Evolutionary conservation across 78 protist species (phyloP), one percentile per base, ranked within the genome.

Genomic region (Polysphondylium violaceum): DNA sequence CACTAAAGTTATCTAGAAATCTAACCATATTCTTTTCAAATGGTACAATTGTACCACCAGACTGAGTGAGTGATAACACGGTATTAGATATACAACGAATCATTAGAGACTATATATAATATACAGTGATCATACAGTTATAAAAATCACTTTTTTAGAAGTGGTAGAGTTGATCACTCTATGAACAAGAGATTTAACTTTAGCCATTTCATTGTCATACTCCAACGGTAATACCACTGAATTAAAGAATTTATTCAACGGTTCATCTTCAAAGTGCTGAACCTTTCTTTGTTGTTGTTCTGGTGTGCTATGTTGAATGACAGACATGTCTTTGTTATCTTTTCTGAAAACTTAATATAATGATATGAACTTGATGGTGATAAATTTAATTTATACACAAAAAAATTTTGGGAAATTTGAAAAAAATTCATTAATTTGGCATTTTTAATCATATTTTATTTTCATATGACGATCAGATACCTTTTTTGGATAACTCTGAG

Each of bases 41-140:
- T 76, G 94, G 95, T 36, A 94, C 93, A 6, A 86, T 69, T 2
- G 96, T 94, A 33, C 95, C 95, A n/a, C 95, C 95, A 59, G 95
- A 91, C 95, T 91, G 29, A 19, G 5, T 33, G 3, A 74, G 27
- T 44, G 31, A 59, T 36, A 27, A 59, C 11, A 16, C 11, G 1
- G 27, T 5, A 35, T 25, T 4, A 9, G 16, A 16, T 44, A 27
- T n/a, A 58, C 29, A 38, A 11, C 16, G 6, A 59, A 36, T 55
- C 29, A 21, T 47, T n/a, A 53, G 6, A 27, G n/a, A 7, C 19
- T 14, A 38, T 36, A 1, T 23, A 51, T 38, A 41, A 9, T 7
- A 36, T n/a, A 56, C 3, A 73, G 19, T 16, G 1, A 36, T 36
- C 91, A 59, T 69, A 83, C 91, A 27, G 91, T 83, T 12, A 83